Conservation (phyloP, 169 alveolate species). For the Perkinsus olseni region DNA sequence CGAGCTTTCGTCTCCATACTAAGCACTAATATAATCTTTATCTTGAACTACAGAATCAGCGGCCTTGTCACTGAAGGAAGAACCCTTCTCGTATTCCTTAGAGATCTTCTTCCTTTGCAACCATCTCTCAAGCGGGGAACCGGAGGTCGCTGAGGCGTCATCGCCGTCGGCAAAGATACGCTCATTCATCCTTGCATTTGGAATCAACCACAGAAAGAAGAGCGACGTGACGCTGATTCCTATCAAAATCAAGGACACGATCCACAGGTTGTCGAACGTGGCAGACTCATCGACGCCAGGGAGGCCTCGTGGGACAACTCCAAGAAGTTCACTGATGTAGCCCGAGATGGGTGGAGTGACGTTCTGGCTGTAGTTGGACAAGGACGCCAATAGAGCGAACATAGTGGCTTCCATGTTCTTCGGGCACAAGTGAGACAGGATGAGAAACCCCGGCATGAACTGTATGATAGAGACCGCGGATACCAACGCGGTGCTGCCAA, state of each 20-base stretch:
- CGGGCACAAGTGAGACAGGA: background rate
- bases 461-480: background rate
- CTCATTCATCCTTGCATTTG: background rate
- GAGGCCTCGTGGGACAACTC: background rate
- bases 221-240: background rate
- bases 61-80: no score
- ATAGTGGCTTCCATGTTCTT: background rate
- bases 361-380: background rate
- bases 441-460: background rate
- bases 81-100: no score
- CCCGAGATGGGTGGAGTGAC: background rate
- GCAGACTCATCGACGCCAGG: background rate
- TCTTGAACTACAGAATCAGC: no score
- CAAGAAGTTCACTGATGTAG: background rate
- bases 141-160: background rate
- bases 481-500: background rate
- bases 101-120: background rate
- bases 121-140: background rate
- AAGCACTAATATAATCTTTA: no score
- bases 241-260: background rate
- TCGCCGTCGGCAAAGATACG: background rate
- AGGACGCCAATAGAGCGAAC: background rate
- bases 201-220: background rate
- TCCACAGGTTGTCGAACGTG: background rate
- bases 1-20: no score